A percentile compares a stretch with the other conserved stretches of the same genome.
Conservation (phyloP, 441 rosid species). For the Mallotus japonicus region DNA sequence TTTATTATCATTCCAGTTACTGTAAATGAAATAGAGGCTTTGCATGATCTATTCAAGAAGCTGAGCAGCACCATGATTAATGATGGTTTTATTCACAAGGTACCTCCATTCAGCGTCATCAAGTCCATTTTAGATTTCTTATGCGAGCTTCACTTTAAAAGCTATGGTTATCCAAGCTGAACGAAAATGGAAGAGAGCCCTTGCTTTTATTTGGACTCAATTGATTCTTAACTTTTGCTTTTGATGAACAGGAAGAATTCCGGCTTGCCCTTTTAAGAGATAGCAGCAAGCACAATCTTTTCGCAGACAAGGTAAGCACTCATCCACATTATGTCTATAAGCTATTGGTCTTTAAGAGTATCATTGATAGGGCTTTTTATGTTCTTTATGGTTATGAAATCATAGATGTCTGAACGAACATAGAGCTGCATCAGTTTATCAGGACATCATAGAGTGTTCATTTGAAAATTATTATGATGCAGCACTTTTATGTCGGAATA, state of each 20-base stretch:
- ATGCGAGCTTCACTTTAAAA: not conserved
- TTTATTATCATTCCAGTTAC: conserved; percentile 37
- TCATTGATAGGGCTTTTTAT: not conserved
- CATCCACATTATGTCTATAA: not conserved
- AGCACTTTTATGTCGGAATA: not conserved
- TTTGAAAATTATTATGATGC: not conserved
- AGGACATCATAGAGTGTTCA: not conserved
- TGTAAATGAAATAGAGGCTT: conserved; percentile 67
- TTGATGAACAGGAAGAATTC: conserved; percentile 58
- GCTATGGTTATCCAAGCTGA: conserved; percentile 6
- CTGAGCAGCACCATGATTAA: conserved; percentile 49
- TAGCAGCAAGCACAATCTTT: conserved; percentile 53
- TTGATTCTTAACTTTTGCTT: conserved; percentile 5
- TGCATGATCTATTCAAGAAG: conserved; percentile 63
- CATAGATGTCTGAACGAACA: not conserved
- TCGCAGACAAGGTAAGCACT: conserved; percentile 54
- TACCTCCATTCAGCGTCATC: conserved; percentile 17
- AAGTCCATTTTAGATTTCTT: not conserved
- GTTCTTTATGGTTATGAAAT: not conserved
- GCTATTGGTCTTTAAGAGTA: not conserved
- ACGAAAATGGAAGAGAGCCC: not conserved
- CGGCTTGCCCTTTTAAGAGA: conserved; percentile 51
- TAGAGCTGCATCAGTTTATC: conserved; percentile 1
- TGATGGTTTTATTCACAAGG: conserved; percentile 61
- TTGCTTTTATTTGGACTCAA: not conserved